Conservation (phyloP, 768 basidiomycete genomes). For the Psilocybe sp. region DNA sequence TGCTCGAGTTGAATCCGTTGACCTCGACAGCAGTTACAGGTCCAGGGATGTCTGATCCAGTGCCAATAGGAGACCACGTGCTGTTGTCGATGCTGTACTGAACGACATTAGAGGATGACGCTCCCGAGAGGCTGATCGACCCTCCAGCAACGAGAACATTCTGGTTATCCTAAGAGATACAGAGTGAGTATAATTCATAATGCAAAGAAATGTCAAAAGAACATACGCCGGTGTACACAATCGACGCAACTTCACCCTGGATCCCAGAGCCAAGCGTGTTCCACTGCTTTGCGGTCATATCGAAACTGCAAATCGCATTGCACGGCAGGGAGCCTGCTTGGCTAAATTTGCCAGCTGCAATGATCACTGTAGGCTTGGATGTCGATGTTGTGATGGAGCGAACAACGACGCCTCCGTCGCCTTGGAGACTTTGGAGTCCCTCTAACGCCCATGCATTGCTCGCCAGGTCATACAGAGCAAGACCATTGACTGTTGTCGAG, state of each 20-base stretch:
- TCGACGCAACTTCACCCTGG: conserved; percentile 73
- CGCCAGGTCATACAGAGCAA: conserved; percentile 79
- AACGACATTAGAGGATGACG: conserved; percentile 68
- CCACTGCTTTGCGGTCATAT: conserved; percentile 74
- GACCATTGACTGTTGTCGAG: conserved; percentile 49
- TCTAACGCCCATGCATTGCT: conserved; percentile 59
- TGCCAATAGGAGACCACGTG: conserved; percentile 73
- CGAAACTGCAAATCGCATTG: conserved; percentile 75
- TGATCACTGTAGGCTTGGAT: conserved; percentile 56
- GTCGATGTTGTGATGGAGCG: conserved; percentile 66
- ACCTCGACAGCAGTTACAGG: conserved; percentile 88
- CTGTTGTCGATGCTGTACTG: conserved; percentile 67
- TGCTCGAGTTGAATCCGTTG: conserved; percentile 75
- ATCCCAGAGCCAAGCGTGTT: conserved; percentile 75
- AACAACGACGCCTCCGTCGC: conserved; percentile 59
- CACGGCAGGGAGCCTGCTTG: conserved; percentile 76
- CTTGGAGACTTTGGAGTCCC: conserved; percentile 59
- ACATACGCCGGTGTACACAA: conserved; percentile 82
- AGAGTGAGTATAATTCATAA: conserved; percentile 8
- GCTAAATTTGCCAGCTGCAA: conserved; percentile 88
- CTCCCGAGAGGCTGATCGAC: conserved; percentile 65
- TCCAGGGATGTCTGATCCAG: conserved; percentile 66
- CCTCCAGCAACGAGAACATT: conserved; percentile 79
- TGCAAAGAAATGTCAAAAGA: conserved; percentile 2
- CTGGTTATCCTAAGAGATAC: conserved; percentile 48